Evolutionary conservation across 805 yeast species (phyloP).

Genomic region (Saturnispora bothae): DNA sequence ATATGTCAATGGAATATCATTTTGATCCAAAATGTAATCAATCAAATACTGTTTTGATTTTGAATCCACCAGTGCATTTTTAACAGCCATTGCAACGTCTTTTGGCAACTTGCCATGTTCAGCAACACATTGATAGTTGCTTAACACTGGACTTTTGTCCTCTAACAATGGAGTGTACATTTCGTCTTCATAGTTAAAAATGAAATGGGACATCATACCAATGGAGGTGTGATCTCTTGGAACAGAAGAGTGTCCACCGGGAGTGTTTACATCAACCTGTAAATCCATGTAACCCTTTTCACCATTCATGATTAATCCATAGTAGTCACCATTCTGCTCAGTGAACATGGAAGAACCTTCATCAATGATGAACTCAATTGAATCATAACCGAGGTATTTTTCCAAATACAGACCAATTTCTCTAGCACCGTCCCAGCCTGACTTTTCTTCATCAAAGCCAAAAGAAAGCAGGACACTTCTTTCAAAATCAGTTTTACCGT

Average conservation of each 20-base stretch:
- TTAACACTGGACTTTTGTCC: conserved; percentile 48
- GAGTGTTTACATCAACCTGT: conserved; percentile 39
- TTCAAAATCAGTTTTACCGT: conserved; percentile 39
- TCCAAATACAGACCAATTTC: conserved; percentile 35
- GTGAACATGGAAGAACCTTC: conserved; percentile 36
- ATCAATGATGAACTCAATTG: conserved; percentile 52
- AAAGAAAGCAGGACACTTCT: conserved; percentile 55
- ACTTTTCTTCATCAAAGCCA: conserved; percentile 75
- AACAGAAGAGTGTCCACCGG: conserved; percentile 50
- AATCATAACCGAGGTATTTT: conserved; percentile 48
- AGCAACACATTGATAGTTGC: conserved; percentile 53
- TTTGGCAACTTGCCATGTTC: conserved; percentile 28
- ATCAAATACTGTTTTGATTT: conserved; percentile 29
- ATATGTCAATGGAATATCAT: conserved; percentile 25
- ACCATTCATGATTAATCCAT: conserved; percentile 19
- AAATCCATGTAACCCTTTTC: conserved; percentile 34
- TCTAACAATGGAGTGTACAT: conserved; percentile 41
- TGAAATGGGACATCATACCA: conserved; percentile 56
- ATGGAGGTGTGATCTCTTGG: conserved; percentile 68
- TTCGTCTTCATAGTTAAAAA: conserved; percentile 43
- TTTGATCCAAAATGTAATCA: conserved; percentile 18
- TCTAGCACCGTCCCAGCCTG: conserved; percentile 56
- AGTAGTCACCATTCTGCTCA: conserved; percentile 25
- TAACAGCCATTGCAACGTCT: conserved; percentile 6
- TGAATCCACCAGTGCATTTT: conserved; percentile 17